A percentile compares a stretch with the other conserved stretches of the same genome.
These are phyloP conservation scores for Tetracladium maxilliforme DNA, from an alignment of 2,329 filamentous ascomycete genomes.

Conservation along the genomic window DNA sequence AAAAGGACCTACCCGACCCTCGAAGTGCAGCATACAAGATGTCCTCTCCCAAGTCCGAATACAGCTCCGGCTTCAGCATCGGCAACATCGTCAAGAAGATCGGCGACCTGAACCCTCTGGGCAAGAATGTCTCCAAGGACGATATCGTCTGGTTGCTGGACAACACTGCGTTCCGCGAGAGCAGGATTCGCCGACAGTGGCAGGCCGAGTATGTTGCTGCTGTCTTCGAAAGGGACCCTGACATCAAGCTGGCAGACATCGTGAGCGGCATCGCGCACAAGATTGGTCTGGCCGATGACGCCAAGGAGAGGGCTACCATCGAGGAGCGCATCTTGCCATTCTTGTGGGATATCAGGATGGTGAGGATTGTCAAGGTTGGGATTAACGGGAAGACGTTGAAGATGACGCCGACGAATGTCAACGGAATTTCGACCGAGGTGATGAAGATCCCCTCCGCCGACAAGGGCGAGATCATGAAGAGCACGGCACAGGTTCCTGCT, in stretches of 20 bases:
- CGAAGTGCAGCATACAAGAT: no score
- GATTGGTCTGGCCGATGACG: slow-evolving; percentile 48
- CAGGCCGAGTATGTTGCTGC: slow-evolving; percentile 72
- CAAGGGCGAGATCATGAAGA: slow-evolving; percentile 31
- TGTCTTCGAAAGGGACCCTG: slow-evolving; percentile 62
- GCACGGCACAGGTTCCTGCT: slow-evolving; percentile 29
- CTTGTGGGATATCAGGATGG: slow-evolving; percentile 59
- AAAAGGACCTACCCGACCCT: no score
- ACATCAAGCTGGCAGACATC: slow-evolving; percentile 49
- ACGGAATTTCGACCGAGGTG: slow-evolving; percentile 57
- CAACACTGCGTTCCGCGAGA: slow-evolving; percentile 62
- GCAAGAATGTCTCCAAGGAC: slow-evolving; percentile 36
- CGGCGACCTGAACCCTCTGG: slow-evolving; percentile 35
- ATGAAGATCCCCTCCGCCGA: slow-evolving; percentile 31
- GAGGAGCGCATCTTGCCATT: slow-evolving; percentile 62
- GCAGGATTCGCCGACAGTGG: slow-evolving; percentile 41
- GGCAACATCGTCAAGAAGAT: no score
- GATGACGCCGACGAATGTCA: slow-evolving; percentile 55
- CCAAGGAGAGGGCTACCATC: slow-evolving; percentile 43
- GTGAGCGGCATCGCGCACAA: slow-evolving; percentile 57
- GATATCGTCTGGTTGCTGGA: slow-evolving; percentile 83
- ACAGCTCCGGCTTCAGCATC: no score
- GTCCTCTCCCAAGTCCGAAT: no score
- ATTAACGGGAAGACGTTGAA: slow-evolving; percentile 33
- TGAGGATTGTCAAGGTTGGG: slow-evolving; percentile 49